phyloP scores from a whole-genome alignment of 78 protist genomes.

The Chrysochromulina tobinii region DNA sequence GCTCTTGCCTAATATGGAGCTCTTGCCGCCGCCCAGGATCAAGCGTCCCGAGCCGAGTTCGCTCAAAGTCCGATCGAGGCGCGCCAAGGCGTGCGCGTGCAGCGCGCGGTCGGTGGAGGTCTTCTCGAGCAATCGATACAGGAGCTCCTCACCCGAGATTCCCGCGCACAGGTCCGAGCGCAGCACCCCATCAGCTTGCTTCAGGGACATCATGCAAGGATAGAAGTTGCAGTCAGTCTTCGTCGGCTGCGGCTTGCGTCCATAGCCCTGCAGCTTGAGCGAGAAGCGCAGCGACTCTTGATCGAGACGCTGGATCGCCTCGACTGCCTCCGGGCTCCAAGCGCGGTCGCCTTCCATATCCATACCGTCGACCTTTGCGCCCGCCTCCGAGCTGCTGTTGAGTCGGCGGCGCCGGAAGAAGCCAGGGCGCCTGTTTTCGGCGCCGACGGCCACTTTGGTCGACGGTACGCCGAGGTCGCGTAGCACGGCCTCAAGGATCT shows the following conservation, averaged over 20 bases:
- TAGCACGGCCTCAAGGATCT: not conserved
- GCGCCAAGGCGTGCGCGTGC: not conserved
- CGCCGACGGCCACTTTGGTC: no score
- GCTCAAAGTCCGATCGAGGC: not conserved
- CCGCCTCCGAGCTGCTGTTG: no score
- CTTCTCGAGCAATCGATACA: not conserved
- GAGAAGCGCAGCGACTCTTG: no score
- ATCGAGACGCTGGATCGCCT: no score
- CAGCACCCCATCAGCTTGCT: not conserved
- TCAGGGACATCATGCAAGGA: not conserved
- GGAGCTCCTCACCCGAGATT: not conserved
- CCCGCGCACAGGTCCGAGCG: not conserved
- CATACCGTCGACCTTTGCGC: no score
- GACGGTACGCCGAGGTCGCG: not conserved
- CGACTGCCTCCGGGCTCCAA: no score
- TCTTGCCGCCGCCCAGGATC: no score
- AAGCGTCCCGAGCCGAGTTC: not conserved
- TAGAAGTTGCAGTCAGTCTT: not conserved
- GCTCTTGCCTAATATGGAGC: no score
- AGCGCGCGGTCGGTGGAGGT: not conserved
- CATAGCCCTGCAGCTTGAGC: not conserved
- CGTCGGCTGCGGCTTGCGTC: not conserved
- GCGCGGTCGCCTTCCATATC: no score
- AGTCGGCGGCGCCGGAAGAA: no score
- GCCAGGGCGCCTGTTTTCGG: no score